Evolutionary conservation across 441 rosid species (phyloP).

Genomic region (Rhodomyrtus psidioides): DNA sequence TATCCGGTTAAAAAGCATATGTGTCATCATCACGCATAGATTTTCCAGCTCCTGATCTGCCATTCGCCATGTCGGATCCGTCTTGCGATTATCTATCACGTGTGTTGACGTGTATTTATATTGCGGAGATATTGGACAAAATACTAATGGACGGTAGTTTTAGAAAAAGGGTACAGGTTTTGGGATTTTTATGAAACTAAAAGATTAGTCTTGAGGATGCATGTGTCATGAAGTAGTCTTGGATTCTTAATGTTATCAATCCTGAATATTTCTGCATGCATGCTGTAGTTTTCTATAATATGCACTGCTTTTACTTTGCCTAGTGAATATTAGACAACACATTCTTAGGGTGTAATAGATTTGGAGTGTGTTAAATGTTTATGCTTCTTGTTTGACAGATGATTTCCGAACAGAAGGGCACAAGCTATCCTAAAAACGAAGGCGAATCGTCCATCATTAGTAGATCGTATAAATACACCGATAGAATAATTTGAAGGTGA

Average conservation of each 20-base stretch:
- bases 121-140: background rate
- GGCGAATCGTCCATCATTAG: background rate
- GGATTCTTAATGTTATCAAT: background rate
- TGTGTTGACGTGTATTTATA: background rate
- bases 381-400: background rate
- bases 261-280: rapidly evolving
- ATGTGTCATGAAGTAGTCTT: rapidly evolving
- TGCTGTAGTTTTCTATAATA: background rate
- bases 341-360: background rate
- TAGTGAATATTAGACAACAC: background rate
- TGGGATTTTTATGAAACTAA: background rate
- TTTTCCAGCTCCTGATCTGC: background rate
- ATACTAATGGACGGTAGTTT: background rate
- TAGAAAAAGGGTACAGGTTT: background rate
- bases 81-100: rapidly evolving
- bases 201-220: rapidly evolving
- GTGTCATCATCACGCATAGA: background rate
- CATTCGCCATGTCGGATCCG: rapidly evolving
- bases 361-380: background rate
- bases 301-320: background rate
- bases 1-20: background rate
- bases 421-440: background rate
- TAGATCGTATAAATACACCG: background rate
- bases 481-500: too few species aligned
- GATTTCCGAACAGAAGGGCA: background rate